Evolutionary conservation across 148 eudicot genomes (phyloP), one percentile per base, ranked within the genome.

Genomic region (Camellia lanceoleosa): DNA sequence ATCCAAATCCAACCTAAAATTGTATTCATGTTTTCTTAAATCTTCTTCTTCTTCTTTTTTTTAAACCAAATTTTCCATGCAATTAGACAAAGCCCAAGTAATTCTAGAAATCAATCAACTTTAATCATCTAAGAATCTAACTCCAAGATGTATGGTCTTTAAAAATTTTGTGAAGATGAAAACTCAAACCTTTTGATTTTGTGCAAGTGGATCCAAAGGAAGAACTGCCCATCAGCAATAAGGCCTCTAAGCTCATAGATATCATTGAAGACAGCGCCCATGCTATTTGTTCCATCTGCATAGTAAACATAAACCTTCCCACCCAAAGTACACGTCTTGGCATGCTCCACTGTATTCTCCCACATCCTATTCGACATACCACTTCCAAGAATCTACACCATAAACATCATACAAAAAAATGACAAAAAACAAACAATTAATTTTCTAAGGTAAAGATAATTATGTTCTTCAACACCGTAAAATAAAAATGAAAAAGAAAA

Each of bases 351-450:
- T 64, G 83, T 84, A 23, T 84, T 84, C 19, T 81, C 87, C 87
- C 87, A 85, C 87, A 81, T 81, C 61, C 79, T 81, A 70, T 85
- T 85, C 3, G 87, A 85, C 87, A 85, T 85, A 42, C 84, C 82
- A 81, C 84, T 85, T 72, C 87, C 87, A 69, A 85, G 82, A 78
- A 85, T 79, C 87, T 81, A 67, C 43, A 71, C 12, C 19, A 55
- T 44, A 38, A 47, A 41, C 13, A 62, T 68, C 49, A 62, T 6
- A 51, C 43, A 44, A 18, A 5, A 38, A 12, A 66, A 5, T 76
- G 54, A 61, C 3, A 75, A 61, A 76, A 10, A 54, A 61, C 30
- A 72, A 75, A 19, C 5, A 56, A 49, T 14, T 14, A 51, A 16
- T 64, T 60, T 23, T 46, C 71, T 14, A 1, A 56, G 14, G 71